phyloP scores from a whole-genome alignment of 148 eudicot genomes.

The Persicaria tinctoria region DNA sequence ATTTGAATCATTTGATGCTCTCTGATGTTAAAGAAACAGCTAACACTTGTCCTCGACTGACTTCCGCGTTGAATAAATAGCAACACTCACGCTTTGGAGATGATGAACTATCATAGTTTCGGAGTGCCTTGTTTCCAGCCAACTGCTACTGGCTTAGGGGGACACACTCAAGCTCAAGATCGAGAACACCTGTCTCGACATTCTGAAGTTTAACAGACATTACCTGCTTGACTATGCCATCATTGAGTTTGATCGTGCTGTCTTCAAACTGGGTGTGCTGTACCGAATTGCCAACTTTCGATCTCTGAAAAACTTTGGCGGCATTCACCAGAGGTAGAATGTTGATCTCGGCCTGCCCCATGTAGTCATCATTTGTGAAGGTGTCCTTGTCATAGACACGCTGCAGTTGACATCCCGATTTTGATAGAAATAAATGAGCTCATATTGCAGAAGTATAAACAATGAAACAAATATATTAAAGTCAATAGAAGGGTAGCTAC shows the following conservation, averaged over 20 bases:
- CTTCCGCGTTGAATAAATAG: too few relatives aligned
- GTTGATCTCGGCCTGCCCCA: conserved; percentile 92
- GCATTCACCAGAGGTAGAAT: conserved; percentile 79
- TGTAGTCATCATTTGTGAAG: conserved; percentile 74
- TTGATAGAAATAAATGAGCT: too few relatives aligned
- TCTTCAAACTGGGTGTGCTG: conserved; percentile 55
- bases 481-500: too few relatives aligned
- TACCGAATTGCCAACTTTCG: conserved; percentile 29
- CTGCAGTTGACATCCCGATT: conserved; percentile 26
- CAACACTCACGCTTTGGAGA: too few relatives aligned
- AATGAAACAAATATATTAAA: too few relatives aligned
- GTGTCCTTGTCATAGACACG: conserved; percentile 85
- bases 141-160: conserved; percentile 64
- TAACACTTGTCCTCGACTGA: too few relatives aligned
- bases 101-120: too few relatives aligned
- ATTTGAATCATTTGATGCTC: too few relatives aligned
- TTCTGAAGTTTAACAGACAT: conserved; percentile 58
- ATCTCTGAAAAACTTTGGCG: conserved; percentile 56
- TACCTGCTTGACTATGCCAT: conserved; percentile 67
- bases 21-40: too few relatives aligned
- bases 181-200: conserved; percentile 75
- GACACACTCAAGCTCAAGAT: conserved; percentile 86
- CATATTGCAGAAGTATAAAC: too few relatives aligned
- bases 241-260: conserved; percentile 43
- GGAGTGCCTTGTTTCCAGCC: too few relatives aligned